Evolutionary conservation across 2,329 filamentous ascomycete species (phyloP).

Genomic region (Rhynchosporium graminicola): DNA sequence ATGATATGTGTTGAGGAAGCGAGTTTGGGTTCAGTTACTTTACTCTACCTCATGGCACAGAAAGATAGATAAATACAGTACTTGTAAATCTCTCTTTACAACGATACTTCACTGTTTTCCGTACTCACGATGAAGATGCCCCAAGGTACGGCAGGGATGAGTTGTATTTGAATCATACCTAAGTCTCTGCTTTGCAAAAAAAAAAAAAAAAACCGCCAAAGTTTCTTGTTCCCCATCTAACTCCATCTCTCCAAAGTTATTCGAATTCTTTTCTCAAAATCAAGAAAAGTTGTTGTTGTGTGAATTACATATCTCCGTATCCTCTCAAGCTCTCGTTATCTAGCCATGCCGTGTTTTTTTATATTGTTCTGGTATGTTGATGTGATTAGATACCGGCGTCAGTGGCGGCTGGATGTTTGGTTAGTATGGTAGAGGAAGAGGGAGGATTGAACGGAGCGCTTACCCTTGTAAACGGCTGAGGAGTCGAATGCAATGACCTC

Average conservation of each 20-base stretch:
- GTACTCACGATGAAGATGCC: not conserved
- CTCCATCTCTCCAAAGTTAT: constrained; percentile 15
- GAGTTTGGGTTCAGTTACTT: too few species aligned
- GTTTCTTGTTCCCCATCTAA: constrained; percentile 16
- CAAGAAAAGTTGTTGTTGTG: constrained; percentile 5
- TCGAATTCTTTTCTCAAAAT: constrained; percentile 9
- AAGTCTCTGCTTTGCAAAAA: not conserved
- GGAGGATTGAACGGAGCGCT: not conserved
- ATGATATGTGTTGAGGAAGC: too few species aligned
- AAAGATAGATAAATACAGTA: too few species aligned
- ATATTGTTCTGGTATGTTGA: not conserved
- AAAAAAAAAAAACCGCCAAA: not conserved
- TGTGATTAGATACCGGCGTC: constrained; percentile 13
- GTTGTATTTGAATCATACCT: not conserved
- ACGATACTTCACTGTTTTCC: not conserved
- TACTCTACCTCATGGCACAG: too few species aligned
- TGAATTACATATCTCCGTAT: constrained; percentile 20
- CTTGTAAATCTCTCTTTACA: not conserved
- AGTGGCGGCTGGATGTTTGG: constrained; percentile 2
- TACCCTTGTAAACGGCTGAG: constrained; percentile 31
- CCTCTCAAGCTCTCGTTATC: constrained; percentile 1
- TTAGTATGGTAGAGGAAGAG: not conserved
- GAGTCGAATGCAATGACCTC: constrained; percentile 34
- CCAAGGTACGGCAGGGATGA: not conserved
- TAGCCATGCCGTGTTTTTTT: constrained; percentile 2